Evolutionary conservation across 2,329 filamentous ascomycete species (phyloP).

Genomic region (Alternaria rosae): DNA sequence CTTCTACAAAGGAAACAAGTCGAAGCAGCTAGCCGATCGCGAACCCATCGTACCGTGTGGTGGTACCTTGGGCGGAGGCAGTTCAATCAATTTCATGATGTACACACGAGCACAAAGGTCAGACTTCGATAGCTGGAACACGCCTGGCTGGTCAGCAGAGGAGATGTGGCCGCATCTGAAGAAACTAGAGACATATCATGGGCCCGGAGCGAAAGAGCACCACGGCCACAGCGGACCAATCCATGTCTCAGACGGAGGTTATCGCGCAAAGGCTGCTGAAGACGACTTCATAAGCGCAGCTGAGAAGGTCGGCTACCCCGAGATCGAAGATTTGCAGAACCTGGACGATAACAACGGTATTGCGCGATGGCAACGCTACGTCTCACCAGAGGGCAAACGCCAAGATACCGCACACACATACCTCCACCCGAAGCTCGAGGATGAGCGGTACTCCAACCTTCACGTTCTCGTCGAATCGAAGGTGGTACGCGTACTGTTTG

Average conservation of each 20-base stretch:
- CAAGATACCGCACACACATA: constrained; percentile 66
- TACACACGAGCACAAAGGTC: constrained; percentile 56
- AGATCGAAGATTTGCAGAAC: constrained; percentile 63
- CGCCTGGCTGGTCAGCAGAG: constrained; percentile 60
- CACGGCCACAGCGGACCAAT: constrained; percentile 66
- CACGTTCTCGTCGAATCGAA: constrained; percentile 66
- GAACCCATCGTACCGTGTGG: constrained; percentile 54
- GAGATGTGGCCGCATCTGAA: constrained; percentile 63
- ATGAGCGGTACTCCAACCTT: constrained; percentile 63
- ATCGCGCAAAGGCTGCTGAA: constrained; percentile 50
- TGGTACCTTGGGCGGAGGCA: constrained; percentile 67
- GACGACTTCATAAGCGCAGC: constrained; percentile 61
- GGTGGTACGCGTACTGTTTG: constrained; percentile 64
- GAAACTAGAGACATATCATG: constrained; percentile 67
- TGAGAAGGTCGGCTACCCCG: constrained; percentile 57
- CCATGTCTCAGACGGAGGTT: constrained; percentile 62
- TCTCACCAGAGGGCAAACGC: constrained; percentile 61
- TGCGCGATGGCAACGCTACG: constrained; percentile 59
- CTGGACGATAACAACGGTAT: constrained; percentile 55
- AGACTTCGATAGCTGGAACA: constrained; percentile 63
- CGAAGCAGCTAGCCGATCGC: constrained; percentile 56
- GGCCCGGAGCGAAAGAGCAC: constrained; percentile 51
- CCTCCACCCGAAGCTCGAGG: constrained; percentile 60
- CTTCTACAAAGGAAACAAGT: constrained; percentile 61
- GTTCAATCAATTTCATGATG: constrained; percentile 52